Evolutionary conservation across 345 rosid genomes (phyloP).

Genomic region (Eucalyptus pauciflora): DNA sequence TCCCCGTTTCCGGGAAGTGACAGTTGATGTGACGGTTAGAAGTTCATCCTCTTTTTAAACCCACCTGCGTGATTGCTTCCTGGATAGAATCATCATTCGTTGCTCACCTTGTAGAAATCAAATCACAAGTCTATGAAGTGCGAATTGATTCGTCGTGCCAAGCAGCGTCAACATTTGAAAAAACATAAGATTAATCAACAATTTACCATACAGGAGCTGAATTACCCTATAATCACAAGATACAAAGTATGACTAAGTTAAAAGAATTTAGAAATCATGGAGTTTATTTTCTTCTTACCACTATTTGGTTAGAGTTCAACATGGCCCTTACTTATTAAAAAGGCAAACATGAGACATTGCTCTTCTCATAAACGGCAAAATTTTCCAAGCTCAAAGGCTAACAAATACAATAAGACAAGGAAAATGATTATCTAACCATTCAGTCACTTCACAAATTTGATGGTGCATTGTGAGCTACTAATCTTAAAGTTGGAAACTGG

Average conservation of each 20-base stretch:
- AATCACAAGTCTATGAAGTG: not conserved
- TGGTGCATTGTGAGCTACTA: no score
- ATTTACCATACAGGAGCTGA: not conserved
- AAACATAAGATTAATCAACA: not conserved
- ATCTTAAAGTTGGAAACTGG: no score
- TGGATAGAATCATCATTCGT: not conserved
- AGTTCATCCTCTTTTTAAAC: not conserved
- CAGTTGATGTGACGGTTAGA: not conserved
- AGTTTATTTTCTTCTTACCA: not conserved
- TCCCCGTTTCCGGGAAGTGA: not conserved
- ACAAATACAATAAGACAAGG: not conserved
- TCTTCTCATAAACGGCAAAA: not conserved
- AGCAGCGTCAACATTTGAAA: not conserved
- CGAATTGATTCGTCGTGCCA: not conserved
- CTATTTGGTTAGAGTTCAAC: not conserved
- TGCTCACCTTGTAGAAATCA: not conserved
- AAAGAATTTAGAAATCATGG: not conserved
- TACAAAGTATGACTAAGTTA: not conserved
- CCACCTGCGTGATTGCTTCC: not conserved
- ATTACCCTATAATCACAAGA: not conserved
- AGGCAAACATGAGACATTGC: not conserved
- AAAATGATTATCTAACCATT: no score
- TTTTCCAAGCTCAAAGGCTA: not conserved
- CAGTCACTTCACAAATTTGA: no score
- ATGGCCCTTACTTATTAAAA: not conserved